These are phyloP conservation scores for Dendrobium catenatum DNA, from an alignment of 106 monocot genomes.

Conservation along the genomic window DNA sequence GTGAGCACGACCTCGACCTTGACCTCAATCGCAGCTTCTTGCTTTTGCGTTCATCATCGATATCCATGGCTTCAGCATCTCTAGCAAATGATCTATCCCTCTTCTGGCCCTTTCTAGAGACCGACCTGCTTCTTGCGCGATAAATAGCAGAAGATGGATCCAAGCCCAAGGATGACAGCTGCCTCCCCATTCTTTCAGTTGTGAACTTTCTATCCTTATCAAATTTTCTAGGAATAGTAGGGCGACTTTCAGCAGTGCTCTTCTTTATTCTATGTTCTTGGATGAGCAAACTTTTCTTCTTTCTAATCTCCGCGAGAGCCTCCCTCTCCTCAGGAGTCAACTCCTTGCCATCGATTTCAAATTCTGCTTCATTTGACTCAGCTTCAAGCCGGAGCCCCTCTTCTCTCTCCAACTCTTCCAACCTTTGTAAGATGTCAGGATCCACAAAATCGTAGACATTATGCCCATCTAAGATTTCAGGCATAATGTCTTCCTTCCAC, in stretches of 20 bases:
- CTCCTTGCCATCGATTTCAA: conserved; percentile 63
- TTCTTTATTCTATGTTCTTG: conserved; percentile 86
- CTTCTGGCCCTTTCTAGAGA: conserved; percentile 48
- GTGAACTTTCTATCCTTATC: conserved; percentile 84
- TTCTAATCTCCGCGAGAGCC: conserved; percentile 63
- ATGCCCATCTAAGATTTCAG: conserved; percentile 94
- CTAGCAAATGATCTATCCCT: conserved; percentile 50
- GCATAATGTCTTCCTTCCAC: conserved; percentile 95
- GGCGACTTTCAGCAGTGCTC: conserved; percentile 92
- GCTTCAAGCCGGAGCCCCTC: conserved; percentile 69
- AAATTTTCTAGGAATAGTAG: conserved; percentile 76
- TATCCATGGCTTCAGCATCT: conserved; percentile 42
- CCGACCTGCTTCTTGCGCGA: conserved; percentile 52
- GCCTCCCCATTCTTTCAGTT: conserved; percentile 76
- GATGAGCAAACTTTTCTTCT: conserved; percentile 80
- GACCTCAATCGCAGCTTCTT: conserved; percentile 58
- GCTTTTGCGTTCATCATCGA: conserved; percentile 47
- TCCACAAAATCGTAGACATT: conserved; percentile 92
- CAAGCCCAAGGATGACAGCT: conserved; percentile 55
- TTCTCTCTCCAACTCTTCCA: conserved; percentile 85
- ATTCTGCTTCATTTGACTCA: conserved; percentile 38
- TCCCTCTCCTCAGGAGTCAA: conserved; percentile 60
- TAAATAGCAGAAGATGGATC: conserved; percentile 72
- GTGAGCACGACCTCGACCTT: conserved; percentile 40
- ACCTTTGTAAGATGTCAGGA: conserved; percentile 66